Conservation (phyloP, 2,329 filamentous ascomycete genomes). For the Aspergillus bombycis region DNA sequence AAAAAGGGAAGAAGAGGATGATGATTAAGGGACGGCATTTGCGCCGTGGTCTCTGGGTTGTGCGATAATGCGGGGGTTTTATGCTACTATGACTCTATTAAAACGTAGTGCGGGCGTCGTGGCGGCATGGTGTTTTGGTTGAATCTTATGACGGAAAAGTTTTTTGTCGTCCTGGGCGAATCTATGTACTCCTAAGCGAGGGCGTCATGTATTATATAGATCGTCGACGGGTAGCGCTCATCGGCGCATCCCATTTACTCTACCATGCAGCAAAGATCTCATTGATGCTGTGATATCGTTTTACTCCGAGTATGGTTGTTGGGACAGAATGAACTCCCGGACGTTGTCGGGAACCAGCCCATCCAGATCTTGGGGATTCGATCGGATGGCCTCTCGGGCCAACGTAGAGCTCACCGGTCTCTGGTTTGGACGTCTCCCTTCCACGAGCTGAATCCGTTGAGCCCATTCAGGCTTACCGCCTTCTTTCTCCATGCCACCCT, state of each 20-base stretch:
- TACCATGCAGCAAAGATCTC: background rate
- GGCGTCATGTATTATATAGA: background rate
- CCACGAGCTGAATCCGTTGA: conserved; percentile 44
- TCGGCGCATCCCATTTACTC: background rate
- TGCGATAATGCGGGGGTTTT: conserved; percentile 1
- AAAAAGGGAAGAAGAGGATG: conserved; percentile 42
- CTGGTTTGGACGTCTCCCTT: conserved; percentile 40
- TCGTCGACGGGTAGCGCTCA: background rate
- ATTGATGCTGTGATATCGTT: background rate
- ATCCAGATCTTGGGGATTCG: conserved; percentile 35
- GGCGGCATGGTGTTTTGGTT: background rate
- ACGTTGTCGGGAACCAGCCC: conserved; percentile 41
- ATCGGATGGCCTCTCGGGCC: conserved; percentile 41
- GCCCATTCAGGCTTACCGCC: conserved; percentile 49
- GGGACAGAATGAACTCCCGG: conserved; percentile 35
- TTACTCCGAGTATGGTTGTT: conserved; percentile 34
- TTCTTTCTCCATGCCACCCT: conserved; percentile 39
- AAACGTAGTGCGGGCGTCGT: conserved; percentile 3
- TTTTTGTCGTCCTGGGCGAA: background rate
- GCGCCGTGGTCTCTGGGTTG: background rate
- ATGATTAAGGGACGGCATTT: background rate
- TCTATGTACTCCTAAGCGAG: background rate
- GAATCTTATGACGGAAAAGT: conserved; percentile 6
- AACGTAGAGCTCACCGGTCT: conserved; percentile 47
- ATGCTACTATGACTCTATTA: conserved; percentile 1